Base-by-base conservation (phyloP, 495 filamentous ascomycete genomes). In the Penicillium antarcticum region DNA sequence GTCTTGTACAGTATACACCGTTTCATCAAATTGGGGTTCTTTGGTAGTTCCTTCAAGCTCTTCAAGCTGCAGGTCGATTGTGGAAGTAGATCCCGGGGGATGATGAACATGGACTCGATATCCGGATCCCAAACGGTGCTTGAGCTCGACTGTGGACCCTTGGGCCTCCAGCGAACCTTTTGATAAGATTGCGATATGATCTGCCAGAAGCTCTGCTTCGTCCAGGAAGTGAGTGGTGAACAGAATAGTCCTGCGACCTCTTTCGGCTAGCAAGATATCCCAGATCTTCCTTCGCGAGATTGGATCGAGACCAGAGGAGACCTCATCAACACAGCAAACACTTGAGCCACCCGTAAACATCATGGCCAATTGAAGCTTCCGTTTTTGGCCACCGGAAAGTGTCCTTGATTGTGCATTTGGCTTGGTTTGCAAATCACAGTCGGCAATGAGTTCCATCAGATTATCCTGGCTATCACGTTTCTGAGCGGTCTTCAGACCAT, bases 281-380 rank as follows among this genome's bases (percentile, higher is more conserved):
- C 91, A 96, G 45, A 95, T 87, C 67, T 91, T 95, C 9, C 89
- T 71, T 13, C 91, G 72, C 35, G 82, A 86, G 12, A 96, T 75
- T 0, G 91, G 89, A 60, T 96, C 91, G 9, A 96, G 71, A 5
- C 91, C 91, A 42, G 82, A 86, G 12, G 84, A 89, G 4, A 92
- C 89, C 61, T 96, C 91, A 61, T 96, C 91, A 7, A 96, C 85
- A 65, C 88, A 91, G 66, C 91, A 96, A 6, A 96, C 83, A 13
- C 78, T 80, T 52, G 84, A 88, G 14, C 89, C 91, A 34, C 91
- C 91, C 19, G 88, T 91, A 45, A 96, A 82, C 89, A 94, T 95
- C 81, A 92, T 91, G n/a, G 86, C 85, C 9, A 96, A 78, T 61
- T 96, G 91, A n/a, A 92, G 71, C 66, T 95, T 95, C 18, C 91